phyloP scores from a whole-genome alignment of 345 rosid species.

The Psidium guajava region DNA sequence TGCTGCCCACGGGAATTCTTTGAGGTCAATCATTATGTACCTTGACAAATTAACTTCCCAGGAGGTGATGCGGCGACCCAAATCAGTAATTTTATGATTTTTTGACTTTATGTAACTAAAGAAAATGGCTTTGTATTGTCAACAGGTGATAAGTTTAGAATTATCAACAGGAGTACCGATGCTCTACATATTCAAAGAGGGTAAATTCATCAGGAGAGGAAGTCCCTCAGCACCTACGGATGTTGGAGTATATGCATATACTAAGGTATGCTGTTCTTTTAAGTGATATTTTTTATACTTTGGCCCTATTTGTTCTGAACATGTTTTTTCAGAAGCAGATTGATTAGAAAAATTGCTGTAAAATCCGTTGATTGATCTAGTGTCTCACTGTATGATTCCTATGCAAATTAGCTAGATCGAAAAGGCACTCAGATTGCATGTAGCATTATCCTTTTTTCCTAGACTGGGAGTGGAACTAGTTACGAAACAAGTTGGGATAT shows the following conservation, averaged over 20 bases:
- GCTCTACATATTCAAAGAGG: slow-evolving; percentile 87
- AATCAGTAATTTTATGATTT: neutral
- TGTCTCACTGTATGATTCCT: neutral
- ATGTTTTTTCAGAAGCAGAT: neutral
- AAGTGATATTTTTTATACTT: neutral
- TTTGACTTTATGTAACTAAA: neutral
- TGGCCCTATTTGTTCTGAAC: neutral
- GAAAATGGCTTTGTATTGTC: neutral
- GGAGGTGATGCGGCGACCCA: slow-evolving; percentile 40
- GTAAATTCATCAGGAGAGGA: slow-evolving; percentile 81
- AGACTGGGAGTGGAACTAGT: neutral
- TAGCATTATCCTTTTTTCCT: neutral
- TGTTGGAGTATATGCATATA: slow-evolving; percentile 94
- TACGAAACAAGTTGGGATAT: neutral
- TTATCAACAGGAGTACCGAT: slow-evolving; percentile 89
- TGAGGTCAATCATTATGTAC: slow-evolving; percentile 94
- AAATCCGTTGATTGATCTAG: neutral
- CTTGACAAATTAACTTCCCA: slow-evolving; percentile 92
- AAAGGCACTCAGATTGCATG: neutral
- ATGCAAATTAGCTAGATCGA: neutral
- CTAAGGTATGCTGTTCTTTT: slow-evolving; percentile 37
- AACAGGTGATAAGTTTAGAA: slow-evolving; percentile 74
- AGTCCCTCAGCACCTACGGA: slow-evolving; percentile 84
- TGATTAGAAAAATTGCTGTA: neutral
- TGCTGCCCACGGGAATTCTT: slow-evolving; percentile 94